phyloP scores from a whole-genome alignment of 176 grass and related monocot genomes.

The Chloris gayana region DNA sequence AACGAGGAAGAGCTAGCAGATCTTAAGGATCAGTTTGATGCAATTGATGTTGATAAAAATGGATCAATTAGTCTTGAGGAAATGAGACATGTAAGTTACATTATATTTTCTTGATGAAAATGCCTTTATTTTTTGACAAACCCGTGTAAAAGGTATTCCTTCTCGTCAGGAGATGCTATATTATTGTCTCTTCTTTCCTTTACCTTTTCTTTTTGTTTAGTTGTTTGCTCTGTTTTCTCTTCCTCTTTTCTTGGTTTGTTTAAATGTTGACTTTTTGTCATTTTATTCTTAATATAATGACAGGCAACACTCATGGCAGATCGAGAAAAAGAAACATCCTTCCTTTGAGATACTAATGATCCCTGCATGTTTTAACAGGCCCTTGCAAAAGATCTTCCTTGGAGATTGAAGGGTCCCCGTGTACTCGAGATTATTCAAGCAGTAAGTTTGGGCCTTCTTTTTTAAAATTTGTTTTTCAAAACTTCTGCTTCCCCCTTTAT shows the following conservation, averaged over 20 bases:
- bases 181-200: background rate
- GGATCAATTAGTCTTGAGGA: slow-evolving; percentile 97
- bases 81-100: slow-evolving; percentile 80
- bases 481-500: background rate
- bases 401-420: slow-evolving; percentile 87
- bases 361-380: slow-evolving; percentile 53
- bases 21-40: slow-evolving; percentile 93
- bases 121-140: background rate
- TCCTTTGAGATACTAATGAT: slow-evolving; percentile 33
- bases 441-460: slow-evolving; percentile 51
- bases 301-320: background rate
- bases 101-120: slow-evolving; percentile 13
- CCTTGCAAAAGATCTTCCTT: slow-evolving; percentile 96
- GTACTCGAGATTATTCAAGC: slow-evolving; percentile 93
- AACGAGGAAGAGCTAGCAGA: slow-evolving; percentile 85
- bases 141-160: background rate
- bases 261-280: background rate
- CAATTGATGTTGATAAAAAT: slow-evolving; percentile 98
- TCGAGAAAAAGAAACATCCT: background rate
- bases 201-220: background rate
- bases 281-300: background rate
- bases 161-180: background rate
- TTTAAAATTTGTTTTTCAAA: background rate
- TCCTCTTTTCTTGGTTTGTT: background rate
- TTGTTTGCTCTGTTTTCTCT: background rate